Base-by-base conservation (phyloP, 129 eudicot species). In the Flaveria brownii region DNA sequence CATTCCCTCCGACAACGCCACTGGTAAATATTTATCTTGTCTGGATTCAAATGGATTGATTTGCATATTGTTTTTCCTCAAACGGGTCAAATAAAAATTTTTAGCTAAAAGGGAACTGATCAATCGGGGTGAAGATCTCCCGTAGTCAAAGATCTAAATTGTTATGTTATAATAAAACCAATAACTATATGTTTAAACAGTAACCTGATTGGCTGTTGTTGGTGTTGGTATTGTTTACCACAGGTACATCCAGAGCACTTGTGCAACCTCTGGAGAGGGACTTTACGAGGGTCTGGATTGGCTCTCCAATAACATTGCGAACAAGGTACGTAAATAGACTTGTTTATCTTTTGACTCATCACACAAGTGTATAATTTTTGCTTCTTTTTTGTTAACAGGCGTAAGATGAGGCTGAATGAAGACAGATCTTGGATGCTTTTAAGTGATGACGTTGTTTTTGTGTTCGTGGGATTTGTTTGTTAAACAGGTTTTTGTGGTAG, bases 1-100 rank as follows among this genome's bases (percentile, higher is more conserved):
- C 99, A 95, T 83, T 95, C 99, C 68, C 97, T 95, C 80, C 89
- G 99, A 83, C 99, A 95, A 87, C 97, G 99, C 71, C 99, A 95
- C 94, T 95, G 99, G 99, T 95, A 84, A 78, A 5, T 16, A 11
- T 22, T 62, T 43, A 9, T 72, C 23, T 33, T 26, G 16, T 49
- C 2, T 55, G 56, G 20, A 23, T 54, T 16, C 23, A 16, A 16
- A n/a, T 6, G 23, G 3, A 11, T 17, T 17, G 11, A 54, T 54
- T 17, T 17, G 26, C 6, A 16, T 51, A 4, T 51, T 5, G 2
- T 59, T 23, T 23, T 1, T 2, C 2, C 11, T 59, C 4, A 51
- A 51, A 2, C 12, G 6, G 2, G 12, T 56, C 62, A 56, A 56
- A 17, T 20, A 56, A 56, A 1, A 18, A 56, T 1, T 0, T 6